These are phyloP conservation scores for Penicillium maclennaniae DNA, from an alignment of 495 filamentous ascomycete genomes.

Conservation along the genomic window DNA sequence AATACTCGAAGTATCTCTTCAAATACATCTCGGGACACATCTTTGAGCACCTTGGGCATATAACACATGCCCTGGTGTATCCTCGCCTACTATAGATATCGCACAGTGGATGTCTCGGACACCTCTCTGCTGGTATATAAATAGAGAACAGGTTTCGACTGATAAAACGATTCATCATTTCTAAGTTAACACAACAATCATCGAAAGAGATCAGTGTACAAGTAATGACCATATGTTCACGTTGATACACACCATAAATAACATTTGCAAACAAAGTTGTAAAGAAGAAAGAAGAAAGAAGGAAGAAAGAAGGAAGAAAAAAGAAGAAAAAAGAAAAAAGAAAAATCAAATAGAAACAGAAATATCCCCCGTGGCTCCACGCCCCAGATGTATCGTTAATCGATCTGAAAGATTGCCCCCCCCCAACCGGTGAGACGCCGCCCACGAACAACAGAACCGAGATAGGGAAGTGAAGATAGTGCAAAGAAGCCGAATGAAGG, in stretches of 20 bases:
- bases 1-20: too few species aligned
- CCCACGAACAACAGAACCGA: constrained; percentile 8
- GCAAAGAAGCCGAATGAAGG: neutral
- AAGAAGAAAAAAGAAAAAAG: constrained; percentile 5
- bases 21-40: too few species aligned
- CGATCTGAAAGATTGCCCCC: constrained; percentile 10
- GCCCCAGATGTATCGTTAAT: constrained; percentile 24
- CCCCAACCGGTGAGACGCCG: constrained; percentile 22
- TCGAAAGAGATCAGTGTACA: neutral
- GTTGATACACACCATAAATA: constrained; percentile 5
- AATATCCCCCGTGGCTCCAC: constrained; percentile 23
- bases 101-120: too few species aligned
- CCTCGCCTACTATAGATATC: too few species aligned
- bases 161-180: neutral
- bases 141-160: too few species aligned
- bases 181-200: neutral
- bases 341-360: constrained; percentile 11
- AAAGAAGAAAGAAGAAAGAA: constrained; percentile 2
- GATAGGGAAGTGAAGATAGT: neutral
- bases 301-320: constrained; percentile 1
- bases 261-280: neutral
- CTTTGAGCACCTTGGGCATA: too few species aligned
- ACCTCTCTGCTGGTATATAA: too few species aligned
- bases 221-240: constrained; percentile 12
- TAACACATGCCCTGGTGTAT: too few species aligned